Evolutionary conservation across 2,329 filamentous ascomycete genomes (phyloP).

Genomic region (Alternaria sp.): DNA sequence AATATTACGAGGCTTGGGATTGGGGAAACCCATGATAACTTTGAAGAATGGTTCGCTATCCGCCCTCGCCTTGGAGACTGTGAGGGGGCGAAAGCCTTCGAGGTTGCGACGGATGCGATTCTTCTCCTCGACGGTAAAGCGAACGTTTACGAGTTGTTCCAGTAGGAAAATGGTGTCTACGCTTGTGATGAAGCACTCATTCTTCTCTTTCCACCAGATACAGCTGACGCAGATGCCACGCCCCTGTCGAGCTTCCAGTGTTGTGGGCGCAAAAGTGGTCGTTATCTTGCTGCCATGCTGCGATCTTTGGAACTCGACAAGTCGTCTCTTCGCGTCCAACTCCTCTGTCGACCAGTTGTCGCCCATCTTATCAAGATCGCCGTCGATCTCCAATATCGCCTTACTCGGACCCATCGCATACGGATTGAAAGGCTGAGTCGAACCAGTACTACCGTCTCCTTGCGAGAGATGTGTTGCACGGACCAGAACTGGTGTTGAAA

Average conservation of each 20-base stretch:
- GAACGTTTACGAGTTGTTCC: slow-evolving; percentile 83
- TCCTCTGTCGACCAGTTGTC: slow-evolving; percentile 85
- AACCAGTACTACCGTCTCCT: slow-evolving; percentile 51
- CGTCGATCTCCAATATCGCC: slow-evolving; percentile 82
- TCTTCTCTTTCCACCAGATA: slow-evolving; percentile 94
- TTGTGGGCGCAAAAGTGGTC: slow-evolving; percentile 78
- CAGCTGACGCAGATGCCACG: slow-evolving; percentile 96
- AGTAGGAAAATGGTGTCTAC: slow-evolving; percentile 97
- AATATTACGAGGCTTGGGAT: slow-evolving; percentile 94
- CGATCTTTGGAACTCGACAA: slow-evolving; percentile 86
- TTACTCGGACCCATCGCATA: slow-evolving; percentile 82
- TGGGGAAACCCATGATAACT: slow-evolving; percentile 96
- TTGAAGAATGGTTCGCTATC: slow-evolving; percentile 99
- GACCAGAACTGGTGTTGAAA: slow-evolving; percentile 66
- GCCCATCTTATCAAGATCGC: slow-evolving; percentile 84
- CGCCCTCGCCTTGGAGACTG: slow-evolving; percentile 88
- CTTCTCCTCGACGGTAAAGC: slow-evolving; percentile 97
- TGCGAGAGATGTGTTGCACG: slow-evolving; percentile 71
- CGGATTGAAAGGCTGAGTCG: slow-evolving; percentile 67
- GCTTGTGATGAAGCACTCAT: slow-evolving; percentile 91
- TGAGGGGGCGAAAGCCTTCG: slow-evolving; percentile 90
- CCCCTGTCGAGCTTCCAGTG: slow-evolving; percentile 77
- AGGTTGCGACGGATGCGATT: slow-evolving; percentile 95
- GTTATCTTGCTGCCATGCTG: slow-evolving; percentile 84
- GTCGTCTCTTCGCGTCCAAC: slow-evolving; percentile 75